Conservation (phyloP, 1,284 basidiomycete species). For the Grifola frondosa region DNA sequence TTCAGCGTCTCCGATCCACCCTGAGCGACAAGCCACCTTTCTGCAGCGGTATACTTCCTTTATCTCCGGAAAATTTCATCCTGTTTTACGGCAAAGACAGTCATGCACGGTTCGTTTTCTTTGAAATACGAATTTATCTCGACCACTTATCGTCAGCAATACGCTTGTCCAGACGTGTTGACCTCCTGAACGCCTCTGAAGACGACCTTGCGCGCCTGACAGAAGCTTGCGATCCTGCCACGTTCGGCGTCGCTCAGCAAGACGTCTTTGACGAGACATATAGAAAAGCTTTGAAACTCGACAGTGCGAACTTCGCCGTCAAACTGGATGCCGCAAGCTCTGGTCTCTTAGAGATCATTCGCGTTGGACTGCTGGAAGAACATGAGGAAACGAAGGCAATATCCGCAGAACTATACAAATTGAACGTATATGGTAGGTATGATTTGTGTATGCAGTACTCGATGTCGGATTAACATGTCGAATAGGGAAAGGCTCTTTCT, state of each 20-base stretch:
- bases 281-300: constrained; percentile 27
- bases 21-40: constrained; percentile 3
- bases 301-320: constrained; percentile 21
- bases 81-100: constrained; percentile 16
- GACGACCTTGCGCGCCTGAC: constrained; percentile 18
- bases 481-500: constrained; percentile 38
- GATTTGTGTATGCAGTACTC: neutral
- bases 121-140: constrained; percentile 3
- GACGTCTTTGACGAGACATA: constrained; percentile 26
- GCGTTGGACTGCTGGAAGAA: constrained; percentile 21
- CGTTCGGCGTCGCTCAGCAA: constrained; percentile 20
- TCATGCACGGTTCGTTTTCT: too few relatives aligned
- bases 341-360: constrained; percentile 24
- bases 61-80: neutral
- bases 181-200: constrained; percentile 6
- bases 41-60: constrained; percentile 9
- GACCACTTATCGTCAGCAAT: constrained; percentile 6
- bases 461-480: neutral
- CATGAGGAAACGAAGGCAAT: constrained; percentile 13
- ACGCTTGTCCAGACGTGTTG: constrained; percentile 3
- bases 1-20: constrained; percentile 4
- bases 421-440: constrained; percentile 34
- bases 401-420: constrained; percentile 32
- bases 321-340: constrained; percentile 26
- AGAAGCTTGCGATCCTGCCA: constrained; percentile 18